phyloP scores from a whole-genome alignment of 306 rosid species.

The Quercus aquifolioides region DNA sequence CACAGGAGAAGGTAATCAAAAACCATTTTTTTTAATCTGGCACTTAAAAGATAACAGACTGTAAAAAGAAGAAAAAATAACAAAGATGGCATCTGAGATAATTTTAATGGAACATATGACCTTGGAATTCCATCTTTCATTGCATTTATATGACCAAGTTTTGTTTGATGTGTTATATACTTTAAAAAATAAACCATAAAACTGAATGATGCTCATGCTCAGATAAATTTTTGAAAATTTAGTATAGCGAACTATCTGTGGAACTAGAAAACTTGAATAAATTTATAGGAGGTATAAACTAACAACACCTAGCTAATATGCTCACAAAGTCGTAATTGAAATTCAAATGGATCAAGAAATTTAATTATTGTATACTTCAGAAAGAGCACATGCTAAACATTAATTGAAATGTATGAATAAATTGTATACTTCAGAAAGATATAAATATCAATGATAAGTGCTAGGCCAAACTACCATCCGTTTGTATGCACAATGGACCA shows the following conservation, averaged over 20 bases:
- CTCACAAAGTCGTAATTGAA: neutral
- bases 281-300: neutral
- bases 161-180: neutral
- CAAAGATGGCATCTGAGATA: neutral
- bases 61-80: neutral
- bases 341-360: no score
- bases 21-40: neutral
- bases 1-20: conserved; percentile 13
- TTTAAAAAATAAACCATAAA: neutral
- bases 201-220: neutral
- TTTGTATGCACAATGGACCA: neutral
- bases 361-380: neutral
- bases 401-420: neutral
- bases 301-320: neutral
- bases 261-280: neutral
- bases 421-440: neutral
- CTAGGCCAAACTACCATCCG: neutral
- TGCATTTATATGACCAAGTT: neutral
- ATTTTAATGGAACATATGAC: neutral
- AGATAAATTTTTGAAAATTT: neutral
- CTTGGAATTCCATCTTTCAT: neutral
- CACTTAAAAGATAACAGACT: no score
- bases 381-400: neutral
- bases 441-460: neutral
- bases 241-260: neutral